Percentiles rank a stretch among this genome's conserved stretches.
These are phyloP conservation scores for Solanum hybrid DNA, from an alignment of 305 asterid species.

Conservation along the genomic window DNA sequence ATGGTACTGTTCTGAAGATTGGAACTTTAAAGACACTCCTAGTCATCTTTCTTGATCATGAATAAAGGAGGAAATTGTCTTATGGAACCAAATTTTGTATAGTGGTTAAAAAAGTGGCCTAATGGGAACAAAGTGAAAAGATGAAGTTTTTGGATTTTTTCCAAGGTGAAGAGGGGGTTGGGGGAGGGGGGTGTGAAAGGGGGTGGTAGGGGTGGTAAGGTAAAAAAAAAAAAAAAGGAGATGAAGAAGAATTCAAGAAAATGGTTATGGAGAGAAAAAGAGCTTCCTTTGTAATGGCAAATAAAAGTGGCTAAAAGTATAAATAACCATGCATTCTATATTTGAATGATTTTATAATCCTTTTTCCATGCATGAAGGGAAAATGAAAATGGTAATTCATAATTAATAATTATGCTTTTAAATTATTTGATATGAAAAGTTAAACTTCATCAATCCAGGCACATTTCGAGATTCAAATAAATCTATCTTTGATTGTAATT, in stretches of 20 bases:
- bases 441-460: neutral
- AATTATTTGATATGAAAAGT: neutral
- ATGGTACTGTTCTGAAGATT: constrained; percentile 60
- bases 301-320: constrained; percentile 13
- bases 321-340: constrained; percentile 10
- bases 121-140: neutral
- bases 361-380: neutral
- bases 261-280: constrained; percentile 3
- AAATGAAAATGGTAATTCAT: neutral
- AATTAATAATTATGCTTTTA: neutral
- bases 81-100: neutral
- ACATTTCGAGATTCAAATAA: accelerated
- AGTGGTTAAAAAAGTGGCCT: neutral
- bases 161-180: constrained; percentile 18
- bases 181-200: neutral
- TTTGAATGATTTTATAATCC: neutral
- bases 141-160: constrained; percentile 4
- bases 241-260: neutral
- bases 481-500: no score
- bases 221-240: neutral
- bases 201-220: neutral
- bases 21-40: constrained; percentile 32
- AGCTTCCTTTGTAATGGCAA: constrained; percentile 10
- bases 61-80: neutral
- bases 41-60: neutral